Percentiles rank a stretch among this genome's conserved stretches.
Conservation (phyloP, 345 rosid species). For the Hypericum perforatum region DNA sequence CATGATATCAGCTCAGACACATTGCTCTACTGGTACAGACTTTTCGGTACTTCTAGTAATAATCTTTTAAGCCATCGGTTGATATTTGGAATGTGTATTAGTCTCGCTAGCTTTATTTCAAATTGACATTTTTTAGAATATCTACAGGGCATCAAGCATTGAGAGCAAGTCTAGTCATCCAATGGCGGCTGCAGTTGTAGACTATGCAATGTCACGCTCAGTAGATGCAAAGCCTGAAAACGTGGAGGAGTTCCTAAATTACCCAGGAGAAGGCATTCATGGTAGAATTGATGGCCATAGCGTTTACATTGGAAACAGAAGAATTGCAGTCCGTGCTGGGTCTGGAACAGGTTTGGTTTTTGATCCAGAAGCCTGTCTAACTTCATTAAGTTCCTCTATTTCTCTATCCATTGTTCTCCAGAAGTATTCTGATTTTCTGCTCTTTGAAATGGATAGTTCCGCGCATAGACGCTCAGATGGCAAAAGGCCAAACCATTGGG, state of each 20-base stretch:
- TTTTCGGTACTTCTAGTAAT: neutral
- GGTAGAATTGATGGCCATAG: constrained; percentile 64
- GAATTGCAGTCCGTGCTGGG: constrained; percentile 55
- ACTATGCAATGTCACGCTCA: constrained; percentile 43
- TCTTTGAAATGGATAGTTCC: no score
- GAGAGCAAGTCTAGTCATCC: constrained; percentile 96
- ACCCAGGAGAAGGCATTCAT: constrained; percentile 79
- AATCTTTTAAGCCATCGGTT: neutral
- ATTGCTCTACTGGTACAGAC: constrained; percentile 57
- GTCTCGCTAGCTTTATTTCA: no score
- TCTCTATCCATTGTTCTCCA: no score
- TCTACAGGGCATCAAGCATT: constrained; percentile 70
- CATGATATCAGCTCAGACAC: constrained; percentile 29
- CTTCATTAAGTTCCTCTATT: neutral
- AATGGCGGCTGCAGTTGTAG: constrained; percentile 70
- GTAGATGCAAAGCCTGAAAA: constrained; percentile 60
- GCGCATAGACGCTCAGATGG: constrained; percentile 15
- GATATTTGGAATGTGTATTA: no score
- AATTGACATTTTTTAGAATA: neutral
- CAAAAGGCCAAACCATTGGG: constrained; percentile 19
- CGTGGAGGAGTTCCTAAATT: constrained; percentile 55
- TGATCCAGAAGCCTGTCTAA: neutral
- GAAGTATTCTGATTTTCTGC: no score
- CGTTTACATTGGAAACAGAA: constrained; percentile 64
- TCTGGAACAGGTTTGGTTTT: constrained; percentile 35